These are phyloP conservation scores for Fusarium cicatricum DNA, from an alignment of 2,329 filamentous ascomycete genomes.

Conservation along the genomic window DNA sequence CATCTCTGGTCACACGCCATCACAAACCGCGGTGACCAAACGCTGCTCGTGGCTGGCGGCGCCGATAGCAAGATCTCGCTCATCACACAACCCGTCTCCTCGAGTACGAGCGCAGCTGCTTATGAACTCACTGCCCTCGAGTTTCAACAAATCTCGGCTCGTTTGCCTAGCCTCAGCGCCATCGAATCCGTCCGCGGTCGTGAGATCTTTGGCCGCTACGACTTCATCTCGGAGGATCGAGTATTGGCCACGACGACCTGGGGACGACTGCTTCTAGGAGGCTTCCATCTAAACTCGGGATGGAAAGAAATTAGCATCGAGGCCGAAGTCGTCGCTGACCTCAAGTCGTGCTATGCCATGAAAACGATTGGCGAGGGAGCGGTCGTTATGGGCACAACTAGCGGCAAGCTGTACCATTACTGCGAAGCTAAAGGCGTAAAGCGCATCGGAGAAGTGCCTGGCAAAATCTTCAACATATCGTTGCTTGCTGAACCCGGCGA, in stretches of 20 bases:
- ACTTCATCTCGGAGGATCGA: constrained; percentile 62
- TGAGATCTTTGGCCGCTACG: constrained; percentile 67
- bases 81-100: constrained; percentile 41
- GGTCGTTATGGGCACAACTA: constrained; percentile 59
- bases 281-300: constrained; percentile 41
- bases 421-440: constrained; percentile 42
- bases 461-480: constrained; percentile 62
- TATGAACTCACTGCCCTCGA: constrained; percentile 39
- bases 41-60: constrained; percentile 76
- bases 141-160: constrained; percentile 45
- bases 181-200: constrained; percentile 44
- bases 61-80: constrained; percentile 76
- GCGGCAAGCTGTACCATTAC: constrained; percentile 58
- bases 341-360: constrained; percentile 59
- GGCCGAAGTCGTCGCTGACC: constrained; percentile 46
- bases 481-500: constrained; percentile 42
- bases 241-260: constrained; percentile 67
- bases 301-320: constrained; percentile 56
- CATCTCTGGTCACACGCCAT: constrained; percentile 83
- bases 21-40: constrained; percentile 40
- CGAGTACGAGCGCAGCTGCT: background rate
- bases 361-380: constrained; percentile 49
- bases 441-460: constrained; percentile 50
- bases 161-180: constrained; percentile 13
- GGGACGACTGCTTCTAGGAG: constrained; percentile 64